Base-by-base conservation (phyloP, 306 rosid genomes). In the Notholithocarpus densiflorus region DNA sequence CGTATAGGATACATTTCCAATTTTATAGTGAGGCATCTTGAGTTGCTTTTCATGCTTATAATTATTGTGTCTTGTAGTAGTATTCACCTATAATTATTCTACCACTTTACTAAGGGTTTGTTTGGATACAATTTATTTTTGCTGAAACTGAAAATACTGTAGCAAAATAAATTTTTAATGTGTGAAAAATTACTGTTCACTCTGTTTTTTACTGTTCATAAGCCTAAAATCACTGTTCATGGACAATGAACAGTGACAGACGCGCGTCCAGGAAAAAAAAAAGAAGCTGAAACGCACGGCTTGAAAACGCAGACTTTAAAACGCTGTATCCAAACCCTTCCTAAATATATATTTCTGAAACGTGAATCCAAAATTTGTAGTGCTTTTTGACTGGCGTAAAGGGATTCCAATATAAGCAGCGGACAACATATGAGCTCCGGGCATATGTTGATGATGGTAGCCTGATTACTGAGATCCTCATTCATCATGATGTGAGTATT, bases 331-430 rank as follows among this genome's bases (percentile, higher is more conserved):
- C n/a, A n/a, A n/a, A n/a, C n/a, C n/a, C n/a, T n/a, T n/a, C n/a
- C n/a, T n/a, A 65, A 65, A 55, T 72, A 12, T 54, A 6, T 29
- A 59, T 81, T 45, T 53, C 86, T 71, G 10, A 77, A 70, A 1
- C n/a, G 45, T 76, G 82, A 74, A 76, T 71, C 34, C 37, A 71
- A 61, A n/a, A 37, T 86, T 82, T 82, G 90, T 21, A 95, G 98
- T 91, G 97, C 81, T 85, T 91, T 86, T 82, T 95, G 89, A 92
- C 98, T 73, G 98, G 96, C 29, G 97, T 95, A 59, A 95, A 95
- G 84, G 85, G 90, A 37, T 95, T 95, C 89, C 96, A 88, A 56
- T 95, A 78, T 80, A 90, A 76, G 86, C 77, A 40, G 68, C 81
- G 92, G 84, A 60, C 84, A 77, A 82, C 88, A 43, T 95, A 88